Evolutionary conservation across 345 rosid species (phyloP), one percentile per base, ranked within the genome.

Genomic region (Camelina hispida): DNA sequence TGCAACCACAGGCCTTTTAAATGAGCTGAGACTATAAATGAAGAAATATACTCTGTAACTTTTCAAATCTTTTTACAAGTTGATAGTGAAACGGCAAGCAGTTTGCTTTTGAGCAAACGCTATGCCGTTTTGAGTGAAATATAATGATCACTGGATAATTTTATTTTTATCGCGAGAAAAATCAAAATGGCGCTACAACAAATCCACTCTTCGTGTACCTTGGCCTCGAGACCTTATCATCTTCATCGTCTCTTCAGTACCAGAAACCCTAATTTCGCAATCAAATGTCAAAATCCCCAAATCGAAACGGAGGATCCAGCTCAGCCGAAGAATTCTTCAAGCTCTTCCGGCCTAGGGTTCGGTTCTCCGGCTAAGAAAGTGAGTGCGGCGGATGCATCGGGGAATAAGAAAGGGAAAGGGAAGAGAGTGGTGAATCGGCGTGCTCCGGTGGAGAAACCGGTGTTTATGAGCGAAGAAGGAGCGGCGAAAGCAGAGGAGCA

Each of bases 141-240:
- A 61, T 61, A 7, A 38, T 59, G 9, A 34, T 34, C 35, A 38
- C 11, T 7, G n/a, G 65, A 18, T 18, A 38, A 70, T 38, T 20
- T 42, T 46, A 2, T 15, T 64, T 23, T 28, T 7, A 54, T 11
- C 44, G n/a, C n/a, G n/a, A n/a, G n/a, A n/a, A 20, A 80, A 84
- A 77, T 81, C 84, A 81, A 91, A 40, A 40, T 91, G 98, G 93
- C 94, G 93, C 86, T 87, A 58, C 90, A 77, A 58, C 90, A 77
- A 62, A 64, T 87, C 82, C 68, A 74, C 75, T 37, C 83, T 13
- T 74, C 83, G 4, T 77, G 72, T 47, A 65, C 71, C 54, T 78
- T 84, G 67, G 16, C 76, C 16, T 1, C 61, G 15, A 68, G 75
- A 72, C 83, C 82, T 37, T 66, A 67, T 74, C 85, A 60, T 62